Evolutionary conservation across 2,329 filamentous ascomycete species (phyloP).

Genomic region (Curvularia sp.): DNA sequence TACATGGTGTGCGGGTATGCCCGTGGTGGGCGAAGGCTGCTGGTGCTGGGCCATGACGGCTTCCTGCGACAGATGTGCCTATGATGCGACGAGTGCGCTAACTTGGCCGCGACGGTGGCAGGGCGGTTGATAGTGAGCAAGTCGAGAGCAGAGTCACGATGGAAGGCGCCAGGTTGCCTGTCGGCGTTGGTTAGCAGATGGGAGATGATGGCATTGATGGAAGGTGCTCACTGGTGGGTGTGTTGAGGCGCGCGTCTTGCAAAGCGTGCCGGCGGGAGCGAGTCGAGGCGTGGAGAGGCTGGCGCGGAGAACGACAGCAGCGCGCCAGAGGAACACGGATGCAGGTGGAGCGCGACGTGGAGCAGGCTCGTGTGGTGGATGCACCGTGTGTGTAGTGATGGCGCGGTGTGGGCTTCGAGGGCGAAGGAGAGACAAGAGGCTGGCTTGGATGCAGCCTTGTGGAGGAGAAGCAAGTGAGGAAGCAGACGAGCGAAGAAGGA

Average conservation of each 20-base stretch:
- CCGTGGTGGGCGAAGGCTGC: constrained; percentile 80
- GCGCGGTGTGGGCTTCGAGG: constrained; percentile 20
- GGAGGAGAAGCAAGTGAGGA: constrained; percentile 32
- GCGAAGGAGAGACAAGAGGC: constrained; percentile 14
- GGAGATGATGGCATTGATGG: constrained; percentile 7
- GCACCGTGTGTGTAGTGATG: constrained; percentile 21
- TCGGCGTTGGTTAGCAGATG: constrained; percentile 6
- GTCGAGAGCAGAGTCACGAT: constrained; percentile 7
- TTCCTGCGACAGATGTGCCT: constrained; percentile 16
- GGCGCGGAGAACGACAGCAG: constrained; percentile 36
- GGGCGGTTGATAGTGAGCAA: constrained; percentile 13
- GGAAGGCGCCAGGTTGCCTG: constrained; percentile 6
- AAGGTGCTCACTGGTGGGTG: constrained; percentile 13
- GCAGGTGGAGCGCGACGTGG: constrained; percentile 18
- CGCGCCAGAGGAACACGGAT: constrained; percentile 28
- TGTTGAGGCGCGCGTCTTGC: constrained; percentile 26
- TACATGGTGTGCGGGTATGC: constrained; percentile 71
- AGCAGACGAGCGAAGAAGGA: constrained; percentile 33
- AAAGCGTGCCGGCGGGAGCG: constrained; percentile 19
- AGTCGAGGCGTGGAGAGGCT: constrained; percentile 35
- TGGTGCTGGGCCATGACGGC: constrained; percentile 71
- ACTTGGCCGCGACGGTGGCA: constrained; percentile 20
- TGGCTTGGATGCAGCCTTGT: constrained; percentile 25
- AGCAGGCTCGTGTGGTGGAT: constrained; percentile 5
- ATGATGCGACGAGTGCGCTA: constrained; percentile 22